These are phyloP conservation scores for Cadophora sp. DNA, from an alignment of 2,329 filamentous ascomycete species.

Conservation along the genomic window DNA sequence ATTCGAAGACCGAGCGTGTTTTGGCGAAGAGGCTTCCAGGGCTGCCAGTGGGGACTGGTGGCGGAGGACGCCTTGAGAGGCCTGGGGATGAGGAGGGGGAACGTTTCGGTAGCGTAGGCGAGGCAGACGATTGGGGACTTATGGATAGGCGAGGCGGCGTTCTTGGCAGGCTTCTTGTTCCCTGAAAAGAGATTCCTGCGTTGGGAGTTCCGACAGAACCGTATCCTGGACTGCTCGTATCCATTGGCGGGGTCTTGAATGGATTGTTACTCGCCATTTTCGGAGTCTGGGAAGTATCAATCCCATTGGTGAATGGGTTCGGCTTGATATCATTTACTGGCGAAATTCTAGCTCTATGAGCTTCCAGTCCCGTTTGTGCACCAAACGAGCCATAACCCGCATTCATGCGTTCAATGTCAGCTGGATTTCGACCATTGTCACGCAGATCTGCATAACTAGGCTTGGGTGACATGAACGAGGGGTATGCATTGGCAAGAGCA, in stretches of 20 bases:
- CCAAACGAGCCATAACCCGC: not conserved
- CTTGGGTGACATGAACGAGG: slow-evolving; percentile 28
- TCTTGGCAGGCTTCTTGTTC: not conserved
- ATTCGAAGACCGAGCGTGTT: slow-evolving; percentile 40
- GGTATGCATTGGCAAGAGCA: slow-evolving; percentile 32
- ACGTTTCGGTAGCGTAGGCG: not conserved
- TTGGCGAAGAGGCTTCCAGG: slow-evolving; percentile 37
- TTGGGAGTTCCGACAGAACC: not conserved
- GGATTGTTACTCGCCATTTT: not conserved
- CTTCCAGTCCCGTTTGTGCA: not conserved
- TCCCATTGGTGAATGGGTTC: not conserved
- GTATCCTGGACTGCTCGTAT: not conserved
- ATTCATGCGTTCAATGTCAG: not conserved
- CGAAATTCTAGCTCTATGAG: not conserved
- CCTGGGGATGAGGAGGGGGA: not conserved
- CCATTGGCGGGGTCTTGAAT: not conserved
- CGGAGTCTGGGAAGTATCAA: not conserved
- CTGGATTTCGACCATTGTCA: not conserved
- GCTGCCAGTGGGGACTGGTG: slow-evolving; percentile 23
- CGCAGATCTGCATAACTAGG: slow-evolving; percentile 20
- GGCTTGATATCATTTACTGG: not conserved
- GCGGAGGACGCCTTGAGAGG: slow-evolving; percentile 5
- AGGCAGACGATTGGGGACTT: not conserved
- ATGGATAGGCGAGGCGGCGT: not conserved
- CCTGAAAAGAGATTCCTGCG: not conserved